These are phyloP conservation scores for Pichia sorboxylosa DNA, from an alignment of 1,139 yeast genomes.

Conservation along the genomic window DNA sequence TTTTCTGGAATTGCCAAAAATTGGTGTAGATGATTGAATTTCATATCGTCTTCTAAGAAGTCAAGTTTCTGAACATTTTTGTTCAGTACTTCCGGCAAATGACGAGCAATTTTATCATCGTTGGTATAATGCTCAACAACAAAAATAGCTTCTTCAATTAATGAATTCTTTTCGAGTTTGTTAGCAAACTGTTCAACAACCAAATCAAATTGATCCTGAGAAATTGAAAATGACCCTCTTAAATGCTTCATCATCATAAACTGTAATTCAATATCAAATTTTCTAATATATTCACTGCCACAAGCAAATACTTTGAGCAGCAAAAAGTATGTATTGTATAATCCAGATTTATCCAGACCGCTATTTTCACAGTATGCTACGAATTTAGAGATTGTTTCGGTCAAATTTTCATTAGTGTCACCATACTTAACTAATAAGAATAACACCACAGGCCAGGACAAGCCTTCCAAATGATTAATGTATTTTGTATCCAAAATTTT, in stretches of 20 bases:
- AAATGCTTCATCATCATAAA: slow-evolving; percentile 17
- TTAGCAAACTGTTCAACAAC: slow-evolving; percentile 41
- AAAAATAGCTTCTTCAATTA: slow-evolving; percentile 51
- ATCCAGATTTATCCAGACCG: slow-evolving; percentile 2
- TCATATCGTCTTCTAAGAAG: slow-evolving; percentile 19
- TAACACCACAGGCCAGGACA: slow-evolving; percentile 60
- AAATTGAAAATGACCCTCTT: slow-evolving; percentile 8
- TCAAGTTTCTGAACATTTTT: slow-evolving; percentile 35
- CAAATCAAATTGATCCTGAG: slow-evolving; percentile 26
- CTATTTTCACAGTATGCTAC: slow-evolving; percentile 7
- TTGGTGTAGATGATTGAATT: slow-evolving; percentile 27
- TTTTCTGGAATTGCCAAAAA: slow-evolving; percentile 35
- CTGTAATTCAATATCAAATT: slow-evolving; percentile 20
- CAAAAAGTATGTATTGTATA: slow-evolving; percentile 16
- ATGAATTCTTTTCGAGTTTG: slow-evolving; percentile 36
- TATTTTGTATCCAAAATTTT: slow-evolving; percentile 26
- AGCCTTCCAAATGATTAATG: slow-evolving; percentile 29
- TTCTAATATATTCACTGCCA: slow-evolving; percentile 6
- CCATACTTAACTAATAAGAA: slow-evolving; percentile 56
- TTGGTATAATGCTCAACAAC: slow-evolving; percentile 48
- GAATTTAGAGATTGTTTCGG: slow-evolving; percentile 10
- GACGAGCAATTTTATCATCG: slow-evolving; percentile 1
- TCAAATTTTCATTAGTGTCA: slow-evolving; percentile 24
- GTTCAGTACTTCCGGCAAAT: slow-evolving; percentile 31
- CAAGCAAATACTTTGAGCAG: slow-evolving; percentile 30